Conservation (phyloP, 2,329 filamentous ascomycete genomes). For the Aspergillus sp. region DNA sequence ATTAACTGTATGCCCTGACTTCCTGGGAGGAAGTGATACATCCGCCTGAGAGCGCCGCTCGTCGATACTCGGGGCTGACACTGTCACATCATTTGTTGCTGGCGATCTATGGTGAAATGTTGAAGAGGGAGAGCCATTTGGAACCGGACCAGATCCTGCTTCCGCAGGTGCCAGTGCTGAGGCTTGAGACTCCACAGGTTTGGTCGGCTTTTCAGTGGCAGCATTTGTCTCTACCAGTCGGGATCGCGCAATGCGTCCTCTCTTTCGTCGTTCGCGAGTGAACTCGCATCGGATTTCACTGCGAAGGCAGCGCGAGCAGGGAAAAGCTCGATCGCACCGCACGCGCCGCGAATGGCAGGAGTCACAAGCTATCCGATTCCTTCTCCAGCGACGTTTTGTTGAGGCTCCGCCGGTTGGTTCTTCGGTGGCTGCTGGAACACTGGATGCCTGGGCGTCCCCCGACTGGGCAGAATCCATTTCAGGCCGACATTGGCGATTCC, state of each 20-base stretch:
- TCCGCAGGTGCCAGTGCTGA: constrained; percentile 7
- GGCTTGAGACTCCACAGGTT: constrained; percentile 1
- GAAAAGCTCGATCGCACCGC: constrained; percentile 88
- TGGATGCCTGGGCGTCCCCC: constrained; percentile 27
- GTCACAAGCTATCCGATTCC: constrained; percentile 68
- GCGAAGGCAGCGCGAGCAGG: constrained; percentile 89
- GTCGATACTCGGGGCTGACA: constrained; percentile 33
- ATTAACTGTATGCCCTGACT: constrained; percentile 23
- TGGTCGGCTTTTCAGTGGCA: constrained; percentile 5
- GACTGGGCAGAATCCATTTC: constrained; percentile 35
- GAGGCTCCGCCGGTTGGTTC: constrained; percentile 17
- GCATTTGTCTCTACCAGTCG: constrained; percentile 61
- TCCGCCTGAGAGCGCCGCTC: constrained; percentile 29
- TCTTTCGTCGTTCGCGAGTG: constrained; percentile 87
- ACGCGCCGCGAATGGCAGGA: constrained; percentile 93
- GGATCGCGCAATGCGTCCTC: constrained; percentile 75
- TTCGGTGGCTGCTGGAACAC: constrained; percentile 16
- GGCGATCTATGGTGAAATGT: constrained; percentile 31
- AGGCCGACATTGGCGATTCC: constrained; percentile 28
- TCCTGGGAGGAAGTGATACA: constrained; percentile 21
- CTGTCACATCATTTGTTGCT: constrained; percentile 30
- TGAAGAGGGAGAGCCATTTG: constrained; percentile 28
- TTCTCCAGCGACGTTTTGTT: constrained; percentile 39
- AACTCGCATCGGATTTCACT: constrained; percentile 72
- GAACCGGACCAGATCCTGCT: constrained; percentile 19